phyloP scores from a whole-genome alignment of 169 alveolate species.

The Perkinsus chesapeaki region DNA sequence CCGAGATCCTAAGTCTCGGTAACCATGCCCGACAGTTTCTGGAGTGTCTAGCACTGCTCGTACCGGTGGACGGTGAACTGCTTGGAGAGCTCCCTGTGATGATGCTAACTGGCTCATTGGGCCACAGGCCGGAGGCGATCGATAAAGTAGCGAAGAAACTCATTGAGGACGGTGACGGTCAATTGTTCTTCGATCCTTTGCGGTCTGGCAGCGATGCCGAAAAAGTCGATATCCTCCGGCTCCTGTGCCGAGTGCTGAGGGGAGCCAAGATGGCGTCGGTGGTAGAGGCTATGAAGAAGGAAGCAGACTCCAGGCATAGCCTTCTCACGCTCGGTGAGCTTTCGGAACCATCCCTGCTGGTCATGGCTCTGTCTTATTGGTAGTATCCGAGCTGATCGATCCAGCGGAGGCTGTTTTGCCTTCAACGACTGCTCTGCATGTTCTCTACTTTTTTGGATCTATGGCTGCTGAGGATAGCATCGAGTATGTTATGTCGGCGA shows the following conservation, averaged over 20 bases:
- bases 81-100: neutral
- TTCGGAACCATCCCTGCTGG: neutral
- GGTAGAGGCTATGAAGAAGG: neutral
- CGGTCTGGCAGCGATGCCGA: neutral
- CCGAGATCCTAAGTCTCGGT: neutral
- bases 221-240: neutral
- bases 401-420: neutral
- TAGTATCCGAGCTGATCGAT: neutral
- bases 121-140: neutral
- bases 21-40: neutral
- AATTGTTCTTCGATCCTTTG: neutral
- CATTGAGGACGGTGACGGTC: neutral
- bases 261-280: neutral
- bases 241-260: neutral
- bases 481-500: neutral
- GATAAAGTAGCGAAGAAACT: neutral
- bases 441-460: neutral
- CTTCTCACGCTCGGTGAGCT: neutral
- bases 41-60: neutral
- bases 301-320: neutral
- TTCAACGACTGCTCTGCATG: neutral
- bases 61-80: neutral
- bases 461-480: neutral
- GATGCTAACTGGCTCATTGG: neutral
- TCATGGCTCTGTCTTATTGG: neutral